Base-by-base conservation (phyloP, 1,139 yeast genomes). In the Wickerhamomyces sp. region DNA sequence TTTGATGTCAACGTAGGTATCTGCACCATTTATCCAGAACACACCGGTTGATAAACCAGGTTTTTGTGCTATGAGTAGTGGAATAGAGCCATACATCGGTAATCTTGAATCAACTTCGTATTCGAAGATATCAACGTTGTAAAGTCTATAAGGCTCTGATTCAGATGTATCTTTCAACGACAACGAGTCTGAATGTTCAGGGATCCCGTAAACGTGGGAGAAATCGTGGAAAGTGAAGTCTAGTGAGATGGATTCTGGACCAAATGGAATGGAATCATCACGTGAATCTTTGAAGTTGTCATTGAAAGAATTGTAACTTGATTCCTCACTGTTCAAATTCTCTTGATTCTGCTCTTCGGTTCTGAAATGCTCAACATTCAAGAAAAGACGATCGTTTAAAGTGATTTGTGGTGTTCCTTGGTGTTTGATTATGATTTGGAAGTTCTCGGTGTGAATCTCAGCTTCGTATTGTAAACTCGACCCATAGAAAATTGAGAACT, bases 81-180 rank as follows among this genome's bases (percentile, higher is more conserved):
- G 98, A 51, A 91, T 87, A 0, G 95, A 68, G 1, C 99, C 99
- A 52, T 91, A 91, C 94, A 88, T 87, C 20, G 98, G 88, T 67
- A 83, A 68, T 35, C 80, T 75, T 23, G 95, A 82, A 41, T 84
- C 73, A 3, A 79, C 68, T 48, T 86, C 94, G 55, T 91, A 91
- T 59, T 91, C 96, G 58, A 91, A 91, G 31, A 89, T 89, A 54
- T 91, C 99, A 21, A 89, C 96, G 48, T 91, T 91, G 65, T 62
- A 93, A 31, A 91, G 64, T 30, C 98, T 70, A 59, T 91, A 91
- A 1, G 97, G 97, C 31, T 76, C 79, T 28, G 70, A 72, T 2
- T 57, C 61, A 0, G 69, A 55, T 0, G 96, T 87, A 46, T 84
- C 91, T 39, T 77, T 72, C 46, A 91, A 66, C 16, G 80, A 70